Percentiles rank a stretch among this genome's conserved stretches.
phyloP scores from a whole-genome alignment of 345 rosid species.

The Salix purpurea region DNA sequence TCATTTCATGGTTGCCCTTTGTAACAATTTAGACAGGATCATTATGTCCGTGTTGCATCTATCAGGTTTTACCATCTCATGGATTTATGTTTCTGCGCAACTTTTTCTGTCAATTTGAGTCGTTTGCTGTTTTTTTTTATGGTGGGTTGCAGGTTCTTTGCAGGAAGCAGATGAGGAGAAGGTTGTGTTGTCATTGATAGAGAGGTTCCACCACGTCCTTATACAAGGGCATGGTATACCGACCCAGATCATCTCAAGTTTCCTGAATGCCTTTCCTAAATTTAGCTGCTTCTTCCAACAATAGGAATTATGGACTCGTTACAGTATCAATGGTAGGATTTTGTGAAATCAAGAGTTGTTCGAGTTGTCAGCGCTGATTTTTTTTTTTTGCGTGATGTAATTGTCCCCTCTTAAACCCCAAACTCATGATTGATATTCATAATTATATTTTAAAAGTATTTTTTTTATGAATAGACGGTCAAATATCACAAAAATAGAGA shows the following conservation, averaged over 20 bases:
- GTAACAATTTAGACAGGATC: neutral
- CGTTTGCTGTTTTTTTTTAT: neutral
- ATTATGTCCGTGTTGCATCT: neutral
- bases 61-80: neutral
- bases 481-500: no score
- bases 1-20: neutral
- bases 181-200: conserved; percentile 32
- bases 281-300: conserved; percentile 30
- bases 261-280: conserved; percentile 47
- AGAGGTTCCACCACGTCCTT: conserved; percentile 33
- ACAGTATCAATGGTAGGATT: neutral
- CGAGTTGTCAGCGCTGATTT: neutral
- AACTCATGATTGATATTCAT: neutral
- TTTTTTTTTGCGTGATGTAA: neutral
- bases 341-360: neutral
- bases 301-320: neutral
- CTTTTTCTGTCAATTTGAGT: no score
- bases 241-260: conserved; percentile 34
- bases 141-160: conserved; percentile 40
- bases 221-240: conserved; percentile 40
- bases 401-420: neutral
- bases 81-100: neutral
- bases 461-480: neutral
- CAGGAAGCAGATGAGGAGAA: conserved; percentile 39
- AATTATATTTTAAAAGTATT: neutral